Conservation (phyloP, 2,329 filamentous ascomycete species). For the Alternaria postmessia region DNA sequence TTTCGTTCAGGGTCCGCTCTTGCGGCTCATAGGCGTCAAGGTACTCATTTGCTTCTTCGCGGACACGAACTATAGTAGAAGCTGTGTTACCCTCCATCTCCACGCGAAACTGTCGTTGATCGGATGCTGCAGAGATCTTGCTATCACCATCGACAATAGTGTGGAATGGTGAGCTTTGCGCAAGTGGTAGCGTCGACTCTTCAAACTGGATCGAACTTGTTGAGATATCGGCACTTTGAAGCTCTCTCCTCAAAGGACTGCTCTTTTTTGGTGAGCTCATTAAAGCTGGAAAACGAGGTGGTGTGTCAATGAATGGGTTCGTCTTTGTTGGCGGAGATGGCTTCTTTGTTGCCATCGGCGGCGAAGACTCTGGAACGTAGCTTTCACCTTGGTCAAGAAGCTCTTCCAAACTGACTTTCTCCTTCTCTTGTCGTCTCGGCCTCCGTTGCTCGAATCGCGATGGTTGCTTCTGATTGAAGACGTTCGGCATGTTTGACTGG, state of each 20-base stretch:
- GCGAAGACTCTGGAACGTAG: slow-evolving; percentile 42
- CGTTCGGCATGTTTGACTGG: slow-evolving; percentile 40
- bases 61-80: slow-evolving; percentile 41
- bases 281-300: slow-evolving; percentile 38
- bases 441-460: slow-evolving; percentile 27
- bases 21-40: slow-evolving; percentile 45
- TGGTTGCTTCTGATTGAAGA: slow-evolving; percentile 35
- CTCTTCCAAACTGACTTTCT: slow-evolving; percentile 43
- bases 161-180: slow-evolving; percentile 47
- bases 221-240: slow-evolving; percentile 38
- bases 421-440: slow-evolving; percentile 29
- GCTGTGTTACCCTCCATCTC: slow-evolving; percentile 42
- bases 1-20: slow-evolving; percentile 42
- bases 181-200: slow-evolving; percentile 41
- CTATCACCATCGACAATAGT: slow-evolving; percentile 39
- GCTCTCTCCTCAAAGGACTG: slow-evolving; percentile 45
- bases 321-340: slow-evolving; percentile 22
- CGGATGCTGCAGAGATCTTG: slow-evolving; percentile 37
- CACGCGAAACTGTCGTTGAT: slow-evolving; percentile 40
- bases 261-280: slow-evolving; percentile 43
- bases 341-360: slow-evolving; percentile 29
- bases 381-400: slow-evolving; percentile 44
- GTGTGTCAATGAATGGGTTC: slow-evolving; percentile 45
- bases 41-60: slow-evolving; percentile 45
- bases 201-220: slow-evolving; percentile 28